phyloP scores from a whole-genome alignment of 2,329 filamentous ascomycete species.

The Beauveria sp. region DNA sequence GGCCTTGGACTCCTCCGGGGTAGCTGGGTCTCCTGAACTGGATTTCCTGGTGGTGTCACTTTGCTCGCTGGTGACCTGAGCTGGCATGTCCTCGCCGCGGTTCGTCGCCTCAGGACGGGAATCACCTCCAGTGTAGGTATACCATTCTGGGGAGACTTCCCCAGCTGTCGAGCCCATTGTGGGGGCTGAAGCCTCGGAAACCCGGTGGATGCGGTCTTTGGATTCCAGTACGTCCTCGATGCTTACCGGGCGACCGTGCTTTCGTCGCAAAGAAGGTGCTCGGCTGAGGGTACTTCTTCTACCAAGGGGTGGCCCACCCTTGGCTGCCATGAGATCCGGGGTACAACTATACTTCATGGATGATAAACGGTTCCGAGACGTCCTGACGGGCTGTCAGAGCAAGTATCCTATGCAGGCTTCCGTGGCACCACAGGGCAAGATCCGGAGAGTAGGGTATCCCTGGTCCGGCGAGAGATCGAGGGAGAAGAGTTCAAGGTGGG shows the following conservation, averaged over 20 bases:
- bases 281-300: slow-evolving; percentile 9
- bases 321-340: not conserved
- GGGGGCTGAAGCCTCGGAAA: not conserved
- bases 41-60: not conserved
- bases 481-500: not conserved
- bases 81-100: not conserved
- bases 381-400: not conserved
- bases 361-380: not conserved
- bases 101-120: not conserved
- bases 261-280: slow-evolving; percentile 3
- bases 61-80: not conserved
- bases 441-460: not conserved
- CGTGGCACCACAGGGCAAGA: not conserved
- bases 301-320: not conserved
- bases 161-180: not conserved
- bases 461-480: not conserved
- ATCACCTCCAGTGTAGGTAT: not conserved
- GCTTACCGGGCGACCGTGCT: slow-evolving; percentile 1
- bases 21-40: not conserved
- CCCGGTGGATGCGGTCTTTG: not conserved
- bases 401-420: not conserved
- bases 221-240: slow-evolving; percentile 4
- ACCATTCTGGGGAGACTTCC: slow-evolving; percentile 3
- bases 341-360: not conserved
- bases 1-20: not conserved